Evolutionary conservation across 2,329 filamentous ascomycete species (phyloP), one percentile per base, ranked within the genome.

Genomic region (Aspergillus felis): DNA sequence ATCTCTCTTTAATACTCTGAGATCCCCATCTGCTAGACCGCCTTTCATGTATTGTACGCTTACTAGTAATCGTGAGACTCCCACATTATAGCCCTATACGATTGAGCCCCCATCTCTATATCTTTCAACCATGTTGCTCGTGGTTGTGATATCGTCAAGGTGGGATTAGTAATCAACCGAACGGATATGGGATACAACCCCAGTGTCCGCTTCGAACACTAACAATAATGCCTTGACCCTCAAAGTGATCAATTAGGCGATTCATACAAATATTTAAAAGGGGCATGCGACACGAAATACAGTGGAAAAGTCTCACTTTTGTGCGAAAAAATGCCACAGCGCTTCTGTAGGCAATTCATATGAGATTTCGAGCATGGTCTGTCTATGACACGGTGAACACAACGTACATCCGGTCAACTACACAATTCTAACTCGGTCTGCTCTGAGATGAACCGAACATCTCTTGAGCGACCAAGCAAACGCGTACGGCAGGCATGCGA

Each of bases 401-500:
- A 54, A 54, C 28, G 27, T 24, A 22, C 20, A 28, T 14, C 4
- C 17, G 25, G 53, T 20, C 24, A 32, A 48, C 35, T 25, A 48
- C 3, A 29, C 17, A 32, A 29, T 17, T 32, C 46, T 25, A 47
- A 24, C 24, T 9, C 24, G 12, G 44, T 64, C 20, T 17, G 5
- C 14, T 38, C 32, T 38, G 51, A 61, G 29, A 55, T 58, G 48
- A 59, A 62, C 51, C 57, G 56, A 17, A 12, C 57, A 47, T 57
- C 60, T 51, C 20, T 61, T 35, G 69, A 69, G 50, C 61, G 67
- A 29, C 71, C 71, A 4, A 60, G 62, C 17, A 75, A 75, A 57
- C 67, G 75, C 50, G 73, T 74, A 5, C 68, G 72, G 47, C 74
- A 76, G 60, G 75, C 75, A 12, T 77, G 75, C 63, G 75, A 77